Percentiles rank a stretch among this genome's conserved stretches.
These are phyloP conservation scores for Lasiosphaeria hispida DNA, from an alignment of 495 filamentous ascomycete species.

Conservation along the genomic window DNA sequence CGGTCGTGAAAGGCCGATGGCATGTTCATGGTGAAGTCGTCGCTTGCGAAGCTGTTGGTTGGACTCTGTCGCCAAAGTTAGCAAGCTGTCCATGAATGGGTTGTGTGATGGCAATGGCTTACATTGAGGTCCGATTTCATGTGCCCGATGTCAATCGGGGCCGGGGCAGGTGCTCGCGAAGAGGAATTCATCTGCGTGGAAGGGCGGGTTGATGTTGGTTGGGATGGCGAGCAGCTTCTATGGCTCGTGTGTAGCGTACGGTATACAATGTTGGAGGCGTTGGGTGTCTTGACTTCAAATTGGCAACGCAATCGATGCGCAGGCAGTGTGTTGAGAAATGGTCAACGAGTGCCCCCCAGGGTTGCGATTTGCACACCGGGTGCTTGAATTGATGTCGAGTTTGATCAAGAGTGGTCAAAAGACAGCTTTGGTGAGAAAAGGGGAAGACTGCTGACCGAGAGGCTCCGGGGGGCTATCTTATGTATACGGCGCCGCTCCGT, in stretches of 20 bases:
- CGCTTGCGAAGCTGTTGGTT: conserved; percentile 15
- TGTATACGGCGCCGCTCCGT: neutral
- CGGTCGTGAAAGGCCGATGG: conserved; percentile 8
- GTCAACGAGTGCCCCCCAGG: conserved; percentile 14
- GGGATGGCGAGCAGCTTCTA: neutral
- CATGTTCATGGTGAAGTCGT: conserved; percentile 6
- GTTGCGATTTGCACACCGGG: conserved; percentile 13
- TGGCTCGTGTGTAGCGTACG: neutral
- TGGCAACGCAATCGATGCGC: neutral
- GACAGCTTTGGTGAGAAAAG: neutral
- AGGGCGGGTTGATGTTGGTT: neutral
- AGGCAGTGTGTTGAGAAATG: neutral
- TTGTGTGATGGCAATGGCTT: conserved; percentile 1
- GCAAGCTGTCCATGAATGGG: neutral
- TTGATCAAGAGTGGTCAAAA: neutral
- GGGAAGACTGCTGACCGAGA: neutral
- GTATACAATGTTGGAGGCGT: neutral
- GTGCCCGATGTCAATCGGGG: conserved; percentile 12
- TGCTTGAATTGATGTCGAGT: conserved; percentile 4
- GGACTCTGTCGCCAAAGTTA: neutral
- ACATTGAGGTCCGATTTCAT: conserved; percentile 5
- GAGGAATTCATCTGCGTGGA: conserved; percentile 7
- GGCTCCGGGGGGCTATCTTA: neutral
- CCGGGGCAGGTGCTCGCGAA: conserved; percentile 12
- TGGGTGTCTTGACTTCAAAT: neutral